Evolutionary conservation across 345 rosid genomes (phyloP), one percentile per base, ranked within the genome.

Genomic region (Stellera chamaejasme): DNA sequence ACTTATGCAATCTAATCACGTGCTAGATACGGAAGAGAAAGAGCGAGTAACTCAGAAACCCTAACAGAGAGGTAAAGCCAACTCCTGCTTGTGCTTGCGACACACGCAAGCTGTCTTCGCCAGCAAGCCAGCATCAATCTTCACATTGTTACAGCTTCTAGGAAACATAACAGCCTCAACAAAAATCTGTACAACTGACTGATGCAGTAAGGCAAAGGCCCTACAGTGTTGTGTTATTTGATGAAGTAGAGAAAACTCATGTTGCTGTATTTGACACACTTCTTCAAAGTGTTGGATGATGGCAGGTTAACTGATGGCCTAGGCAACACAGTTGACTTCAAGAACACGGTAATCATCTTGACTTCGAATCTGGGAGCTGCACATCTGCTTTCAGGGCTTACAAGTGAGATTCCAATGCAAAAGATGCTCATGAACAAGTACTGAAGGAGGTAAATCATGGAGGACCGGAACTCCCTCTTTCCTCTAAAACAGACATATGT

Each of bases 341-440:
- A 55, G 42, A 60, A 60, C 55, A 60, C 64, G n/a, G 50, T 60
- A 16, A 60, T 60, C 42, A 60, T 60, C 43, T 50, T 60, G 64
- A 60, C 56, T 41, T 60, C 64, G 15, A 60, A 60, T 51, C 49
- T 60, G 25, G 64, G 57, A 43, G 50, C 56, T n/a, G 48, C 5
- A 8, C 39, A 32, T 32, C 1, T 13, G 1, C 8, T 5, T 26
- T 45, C 14, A 32, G 8, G 6, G 39, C 39, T 32, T 32, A 12
- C n/a, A 3, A 25, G 42, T 26, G 14, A 27, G 16, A 45, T 9
- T 3, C 7, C 25, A n/a, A 13, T 2, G 47, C n/a, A n/a, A 36
- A 56, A n/a, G 27, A 39, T 11, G 42, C 23, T 8, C 15, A 36
- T 10, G 10, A 10, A 27, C 10, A 13, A 13, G 61, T 58, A 9